Base-by-base conservation (phyloP, 1,139 yeast genomes). In the Lodderomyces margitis region DNA sequence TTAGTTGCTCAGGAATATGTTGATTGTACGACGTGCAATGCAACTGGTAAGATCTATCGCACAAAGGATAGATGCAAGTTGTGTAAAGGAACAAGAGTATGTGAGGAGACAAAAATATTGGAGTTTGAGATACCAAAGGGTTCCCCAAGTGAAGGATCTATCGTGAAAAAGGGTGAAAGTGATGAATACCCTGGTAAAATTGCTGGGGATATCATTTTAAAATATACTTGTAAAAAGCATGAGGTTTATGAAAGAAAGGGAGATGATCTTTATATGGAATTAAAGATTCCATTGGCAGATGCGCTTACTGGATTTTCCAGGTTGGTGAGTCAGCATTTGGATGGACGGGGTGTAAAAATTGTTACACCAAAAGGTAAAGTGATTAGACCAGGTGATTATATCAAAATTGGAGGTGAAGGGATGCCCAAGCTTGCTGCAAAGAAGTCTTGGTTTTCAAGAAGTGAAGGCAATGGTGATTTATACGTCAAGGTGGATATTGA, bases 71-170 rank as follows among this genome's bases (percentile, higher is more conserved):
- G 73, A 46, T 92, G 98, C 68, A 85, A 81, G 54, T 72, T 72
- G 49, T 92, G 98, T 63, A 62, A 66, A 12, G 97, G 96, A 2
- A 63, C 66, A 4, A 78, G 83, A 28, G 69, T 79, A 4, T 66
- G 68, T 4, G 84, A 82, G 44, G 89, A 87, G 54, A 76, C 83
- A 21, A 84, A 87, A 56, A 77, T 85, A 15, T 64, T 89, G 46
- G 95, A 88, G 55, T 87, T 92, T 48, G 81, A 81, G 49, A 80
- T 92, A 24, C 80, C 80, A 6, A 80, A 80, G 37, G 98, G 98
- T 1, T 74, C 88, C 5, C 63, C 66, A 32, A 68, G 74, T 35
- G 86, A 84, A 8, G 89, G 83, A 40, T 59, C 67, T 6, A 75
- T 92, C 20, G 75, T 76, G 1, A 66, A 89, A 44, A 64, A 70